phyloP scores from a whole-genome alignment of 2,329 filamentous ascomycete species.

The Paracoccidioides lutzii region DNA sequence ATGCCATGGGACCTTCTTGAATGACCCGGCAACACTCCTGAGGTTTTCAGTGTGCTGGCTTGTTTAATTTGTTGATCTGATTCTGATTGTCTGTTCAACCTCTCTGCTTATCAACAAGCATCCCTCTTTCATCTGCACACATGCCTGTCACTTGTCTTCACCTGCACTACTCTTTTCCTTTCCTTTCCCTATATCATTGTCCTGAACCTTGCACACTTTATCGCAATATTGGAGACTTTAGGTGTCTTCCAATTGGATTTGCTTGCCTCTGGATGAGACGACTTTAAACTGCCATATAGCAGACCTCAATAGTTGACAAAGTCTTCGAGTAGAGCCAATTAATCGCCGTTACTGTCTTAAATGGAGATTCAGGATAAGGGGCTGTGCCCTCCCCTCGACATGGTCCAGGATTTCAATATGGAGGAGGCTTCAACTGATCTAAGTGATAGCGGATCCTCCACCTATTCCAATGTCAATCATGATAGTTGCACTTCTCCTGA shows the following conservation, averaged over 20 bases:
- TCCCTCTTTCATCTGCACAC: neutral
- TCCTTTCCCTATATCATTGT: neutral
- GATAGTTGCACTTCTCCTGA: neutral
- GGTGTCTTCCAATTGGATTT: neutral
- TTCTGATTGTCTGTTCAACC: neutral
- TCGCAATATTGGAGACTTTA: neutral
- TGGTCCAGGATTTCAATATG: neutral
- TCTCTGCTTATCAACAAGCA: neutral
- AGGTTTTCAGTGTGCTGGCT: neutral
- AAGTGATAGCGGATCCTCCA: neutral
- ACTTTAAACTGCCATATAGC: too few species aligned
- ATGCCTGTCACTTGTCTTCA: neutral
- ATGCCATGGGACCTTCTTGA: neutral
- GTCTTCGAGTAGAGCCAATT: neutral
- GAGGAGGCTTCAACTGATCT: neutral
- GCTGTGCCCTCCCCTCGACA: neutral
- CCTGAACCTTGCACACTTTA: neutral
- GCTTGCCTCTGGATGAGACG: neutral
- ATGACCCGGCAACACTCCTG: neutral
- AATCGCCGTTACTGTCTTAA: too few species aligned
- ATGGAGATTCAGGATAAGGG: neutral
- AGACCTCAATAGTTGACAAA: neutral
- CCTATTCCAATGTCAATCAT: neutral
- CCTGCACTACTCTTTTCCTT: neutral
- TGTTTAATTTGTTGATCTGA: neutral